Conservation (phyloP, 2,329 filamentous ascomycete genomes). For the Phyllosticta citriasiana region DNA sequence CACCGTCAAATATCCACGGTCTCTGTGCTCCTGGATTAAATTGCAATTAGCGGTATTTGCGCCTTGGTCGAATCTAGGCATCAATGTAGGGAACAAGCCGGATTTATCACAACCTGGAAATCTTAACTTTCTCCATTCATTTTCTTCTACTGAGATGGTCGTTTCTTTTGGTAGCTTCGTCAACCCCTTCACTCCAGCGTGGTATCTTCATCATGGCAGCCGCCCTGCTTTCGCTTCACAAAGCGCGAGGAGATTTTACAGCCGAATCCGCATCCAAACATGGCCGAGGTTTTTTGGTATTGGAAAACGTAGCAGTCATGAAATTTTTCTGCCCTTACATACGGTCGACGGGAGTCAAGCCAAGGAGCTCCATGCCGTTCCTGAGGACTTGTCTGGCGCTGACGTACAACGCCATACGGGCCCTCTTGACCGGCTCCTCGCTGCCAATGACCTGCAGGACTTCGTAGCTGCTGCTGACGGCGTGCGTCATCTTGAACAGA, state of each 20-base stretch:
- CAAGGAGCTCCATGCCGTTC: conserved; percentile 76
- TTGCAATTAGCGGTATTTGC: no score
- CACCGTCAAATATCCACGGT: no score
- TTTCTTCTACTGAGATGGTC: neutral
- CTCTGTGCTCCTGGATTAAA: no score
- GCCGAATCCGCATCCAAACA: neutral
- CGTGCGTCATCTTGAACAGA: conserved; percentile 79
- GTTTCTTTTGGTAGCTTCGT: neutral
- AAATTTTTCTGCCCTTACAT: conserved; percentile 7
- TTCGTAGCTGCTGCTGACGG: conserved; percentile 70
- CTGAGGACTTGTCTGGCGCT: conserved; percentile 63
- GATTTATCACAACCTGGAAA: neutral
- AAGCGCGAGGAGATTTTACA: neutral
- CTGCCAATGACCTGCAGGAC: conserved; percentile 73
- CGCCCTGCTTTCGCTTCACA: neutral
- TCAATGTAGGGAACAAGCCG: neutral
- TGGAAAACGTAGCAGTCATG: neutral
- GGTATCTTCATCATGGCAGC: neutral
- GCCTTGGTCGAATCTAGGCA: neutral
- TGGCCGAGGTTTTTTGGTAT: neutral
- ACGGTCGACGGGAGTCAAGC: conserved; percentile 66
- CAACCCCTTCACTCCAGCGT: neutral
- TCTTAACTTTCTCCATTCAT: neutral
- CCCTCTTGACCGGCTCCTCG: conserved; percentile 59
- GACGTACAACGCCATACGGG: conserved; percentile 69